Evolutionary conservation across 2,329 filamentous ascomycete species (phyloP).

Genomic region (Metarhizium sp.): DNA sequence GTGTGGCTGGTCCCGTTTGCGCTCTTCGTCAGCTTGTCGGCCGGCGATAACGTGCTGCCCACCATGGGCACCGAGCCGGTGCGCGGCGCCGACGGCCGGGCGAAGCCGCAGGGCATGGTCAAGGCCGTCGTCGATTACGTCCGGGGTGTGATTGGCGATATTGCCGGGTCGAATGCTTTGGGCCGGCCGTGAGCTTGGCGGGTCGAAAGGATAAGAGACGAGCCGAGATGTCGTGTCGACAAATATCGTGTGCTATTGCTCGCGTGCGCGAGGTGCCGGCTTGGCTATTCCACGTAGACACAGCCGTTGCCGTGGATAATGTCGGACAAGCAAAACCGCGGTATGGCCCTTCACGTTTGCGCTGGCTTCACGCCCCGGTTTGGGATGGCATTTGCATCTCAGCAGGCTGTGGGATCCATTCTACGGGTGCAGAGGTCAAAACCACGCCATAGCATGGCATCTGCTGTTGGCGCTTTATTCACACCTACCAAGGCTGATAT

Average conservation of each 20-base stretch:
- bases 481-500: too few relatives aligned
- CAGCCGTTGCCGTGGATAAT: neutral
- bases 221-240: too few relatives aligned
- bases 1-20: slow-evolving; percentile 96
- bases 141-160: slow-evolving; percentile 40
- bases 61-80: slow-evolving; percentile 67
- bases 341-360: neutral
- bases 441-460: too few relatives aligned
- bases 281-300: neutral
- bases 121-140: slow-evolving; percentile 55
- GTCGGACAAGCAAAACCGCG: neutral
- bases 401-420: neutral
- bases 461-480: too few relatives aligned
- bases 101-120: slow-evolving; percentile 53
- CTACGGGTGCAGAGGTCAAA: neutral
- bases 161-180: slow-evolving; percentile 21
- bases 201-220: neutral
- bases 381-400: neutral
- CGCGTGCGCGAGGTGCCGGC: slow-evolving; percentile 5
- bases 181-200: slow-evolving; percentile 9
- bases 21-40: slow-evolving; percentile 87
- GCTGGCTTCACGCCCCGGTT: neutral
- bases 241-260: neutral
- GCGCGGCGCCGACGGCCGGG: slow-evolving; percentile 35
- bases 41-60: slow-evolving; percentile 88